phyloP scores from a whole-genome alignment of 2,329 filamentous ascomycete species.

The Alternaria sp. region DNA sequence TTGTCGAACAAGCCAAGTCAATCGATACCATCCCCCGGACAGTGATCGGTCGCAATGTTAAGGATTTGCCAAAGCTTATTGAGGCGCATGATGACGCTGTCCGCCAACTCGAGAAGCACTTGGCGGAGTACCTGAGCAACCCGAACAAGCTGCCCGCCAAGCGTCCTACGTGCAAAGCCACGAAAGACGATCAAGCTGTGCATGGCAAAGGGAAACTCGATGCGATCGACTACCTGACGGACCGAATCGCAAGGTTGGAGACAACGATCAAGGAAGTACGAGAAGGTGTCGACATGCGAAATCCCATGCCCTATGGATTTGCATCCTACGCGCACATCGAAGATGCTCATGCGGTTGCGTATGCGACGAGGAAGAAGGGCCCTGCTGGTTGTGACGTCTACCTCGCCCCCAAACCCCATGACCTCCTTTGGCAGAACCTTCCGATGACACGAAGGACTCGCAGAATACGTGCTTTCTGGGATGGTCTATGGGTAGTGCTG shows the following conservation, averaged over 20 bases:
- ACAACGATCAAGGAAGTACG: conserved; percentile 84
- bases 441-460: conserved; percentile 73
- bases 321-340: conserved; percentile 88
- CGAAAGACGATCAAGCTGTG: conserved; percentile 75
- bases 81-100: conserved; percentile 82
- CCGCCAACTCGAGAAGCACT: conserved; percentile 77
- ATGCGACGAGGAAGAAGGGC: conserved; percentile 78
- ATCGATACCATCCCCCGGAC: conserved; percentile 79
- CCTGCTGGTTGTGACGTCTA: conserved; percentile 77
- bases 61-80: conserved; percentile 84
- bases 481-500: conserved; percentile 81
- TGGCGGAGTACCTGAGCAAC: conserved; percentile 85
- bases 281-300: conserved; percentile 82
- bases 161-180: conserved; percentile 79
- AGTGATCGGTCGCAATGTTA: conserved; percentile 88
- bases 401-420: conserved; percentile 85
- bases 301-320: conserved; percentile 90
- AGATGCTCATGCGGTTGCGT: conserved; percentile 84
- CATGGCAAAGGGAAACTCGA: conserved; percentile 79
- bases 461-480: conserved; percentile 75
- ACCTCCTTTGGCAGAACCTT: conserved; percentile 96
- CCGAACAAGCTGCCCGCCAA: conserved; percentile 78
- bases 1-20: conserved; percentile 81
- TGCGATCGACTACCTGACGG: conserved; percentile 90
- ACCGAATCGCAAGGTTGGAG: conserved; percentile 83